Evolutionary conservation across 345 rosid species (phyloP), one percentile per base, ranked within the genome.

Genomic region (Acer saccharum): DNA sequence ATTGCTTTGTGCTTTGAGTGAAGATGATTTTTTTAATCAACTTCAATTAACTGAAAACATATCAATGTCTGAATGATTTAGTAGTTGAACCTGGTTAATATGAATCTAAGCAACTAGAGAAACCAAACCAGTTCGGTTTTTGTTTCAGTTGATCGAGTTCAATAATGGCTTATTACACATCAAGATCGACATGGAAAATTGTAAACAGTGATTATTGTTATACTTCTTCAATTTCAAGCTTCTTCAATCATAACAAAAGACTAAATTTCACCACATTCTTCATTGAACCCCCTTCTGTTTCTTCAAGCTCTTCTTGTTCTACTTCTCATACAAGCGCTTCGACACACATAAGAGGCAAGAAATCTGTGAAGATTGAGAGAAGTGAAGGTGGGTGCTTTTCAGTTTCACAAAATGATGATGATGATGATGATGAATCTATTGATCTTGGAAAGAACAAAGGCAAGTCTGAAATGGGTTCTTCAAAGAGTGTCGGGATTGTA

Each of bases 201-300:
- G 66, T 60, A 35, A 60, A 20, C 21, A 41, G 12, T 41, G 54
- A 72, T 0, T 12, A n/a, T 18, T 20, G 20, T n/a, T 6, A 10
- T 20, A n/a, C 54, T 72, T 20, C 66, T 9, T 57, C 76, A n/a
- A 39, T 21, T 58, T 72, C 66, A 39, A 57, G 35, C 54, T 18
- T 23, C 54, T 58, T 72, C 41, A 21, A 41, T 50, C 71, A 27
- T 23, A 17, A 12, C 65, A 78, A 41, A 73, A 18, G 66, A 67
- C 43, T 48, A 23, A 41, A 41, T 78, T 75, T 71, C 4, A 60
- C 69, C 23, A 46, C 70, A 69, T 74, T 54, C 72, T 69, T 62
- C 13, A 2, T 50, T 58, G 70, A 76, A 17, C 61, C 78, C 12
- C 57, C 77, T 1, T 61, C 80, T 27, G 39, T 65, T 54, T 76